Percentiles rank a stretch among this genome's conserved stretches.
phyloP scores from a whole-genome alignment of 2,329 filamentous ascomycete species.

The Clonostachys rosea region DNA sequence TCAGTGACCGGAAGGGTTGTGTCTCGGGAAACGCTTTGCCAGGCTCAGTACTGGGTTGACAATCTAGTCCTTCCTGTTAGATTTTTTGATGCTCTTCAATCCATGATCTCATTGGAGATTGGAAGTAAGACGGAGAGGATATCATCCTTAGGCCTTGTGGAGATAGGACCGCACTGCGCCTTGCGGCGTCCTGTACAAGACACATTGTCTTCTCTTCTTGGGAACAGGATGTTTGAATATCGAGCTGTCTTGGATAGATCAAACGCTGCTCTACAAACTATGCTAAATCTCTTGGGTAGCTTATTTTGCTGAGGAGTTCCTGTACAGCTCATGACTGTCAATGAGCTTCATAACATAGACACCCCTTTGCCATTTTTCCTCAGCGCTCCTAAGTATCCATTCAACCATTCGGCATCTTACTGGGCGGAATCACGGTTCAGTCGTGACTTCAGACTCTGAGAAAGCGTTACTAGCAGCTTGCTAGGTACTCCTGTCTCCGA shows the following conservation, averaged over 20 bases:
- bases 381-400: constrained; percentile 27
- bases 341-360: constrained; percentile 8
- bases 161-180: constrained; percentile 8
- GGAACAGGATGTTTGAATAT: not conserved
- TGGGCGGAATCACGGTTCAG: constrained; percentile 23
- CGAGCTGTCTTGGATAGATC: constrained; percentile 12
- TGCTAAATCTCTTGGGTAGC: constrained; percentile 23
- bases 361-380: constrained; percentile 5
- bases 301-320: constrained; percentile 33
- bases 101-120: not conserved
- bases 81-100: constrained; percentile 12
- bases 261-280: not conserved
- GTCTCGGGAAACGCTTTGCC: not conserved
- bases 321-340: constrained; percentile 36
- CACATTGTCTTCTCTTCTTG: constrained; percentile 11
- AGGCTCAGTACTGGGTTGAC: constrained; percentile 22
- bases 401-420: constrained; percentile 24
- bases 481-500: constrained; percentile 3
- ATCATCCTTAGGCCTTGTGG: constrained; percentile 3
- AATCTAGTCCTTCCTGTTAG: constrained; percentile 25
- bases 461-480: constrained; percentile 17
- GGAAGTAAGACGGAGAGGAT: not conserved
- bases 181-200: not conserved
- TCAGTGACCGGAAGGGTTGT: not conserved
- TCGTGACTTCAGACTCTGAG: constrained; percentile 17